Evolutionary conservation across 164 flowering plant genomes (phyloP), one percentile per base, ranked within the genome.

Genomic region (Saururus chinensis): DNA sequence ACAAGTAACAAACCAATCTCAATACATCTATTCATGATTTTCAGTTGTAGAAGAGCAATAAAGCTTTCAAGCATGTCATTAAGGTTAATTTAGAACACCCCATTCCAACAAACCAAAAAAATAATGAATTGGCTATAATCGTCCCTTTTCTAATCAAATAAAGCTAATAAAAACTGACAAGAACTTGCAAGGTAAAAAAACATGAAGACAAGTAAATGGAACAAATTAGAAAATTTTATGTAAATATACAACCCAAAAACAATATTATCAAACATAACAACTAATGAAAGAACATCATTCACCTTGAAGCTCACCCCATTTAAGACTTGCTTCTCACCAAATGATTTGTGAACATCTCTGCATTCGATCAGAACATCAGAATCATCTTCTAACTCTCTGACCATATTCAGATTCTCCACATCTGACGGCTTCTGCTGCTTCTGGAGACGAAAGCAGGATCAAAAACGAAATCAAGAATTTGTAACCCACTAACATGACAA

Each of bases 281-380:
- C 35, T 11, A 17, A 13, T 54, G 26, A 48, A 19, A n/a, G 64
- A 58, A 25, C 35, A 61, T 24, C 49, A 56, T 62, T 80, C 69
- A 89, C 96, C 97, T 90, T 93, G 76, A 93, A 93, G 82, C 86
- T 93, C 67, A 93, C 88, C 71, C 99, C 99, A 72, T 75, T 86
- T 77, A 93, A 68, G 61, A 93, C 87, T 23, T 87, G 81, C 77
- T 93, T 93, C 63, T 85, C 91, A 24, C 97, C 99, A 79, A 93
- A 90, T 59, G 99, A 86, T 74, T 93, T 93, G 76, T 82, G 77
- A 40, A 90, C 85, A 67, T 93, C 77, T 78, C 80, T 80, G 69
- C 96, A 93, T 71, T 90, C 99, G 25, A 93, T 79, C 14, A 93
- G 87, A 26, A 85, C 90, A 75, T 91, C 87, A 19, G 87, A 73